Evolutionary conservation across 2,329 filamentous ascomycete genomes (phyloP), one percentile per base, ranked within the genome.

Genomic region (Fusarium sp.): DNA sequence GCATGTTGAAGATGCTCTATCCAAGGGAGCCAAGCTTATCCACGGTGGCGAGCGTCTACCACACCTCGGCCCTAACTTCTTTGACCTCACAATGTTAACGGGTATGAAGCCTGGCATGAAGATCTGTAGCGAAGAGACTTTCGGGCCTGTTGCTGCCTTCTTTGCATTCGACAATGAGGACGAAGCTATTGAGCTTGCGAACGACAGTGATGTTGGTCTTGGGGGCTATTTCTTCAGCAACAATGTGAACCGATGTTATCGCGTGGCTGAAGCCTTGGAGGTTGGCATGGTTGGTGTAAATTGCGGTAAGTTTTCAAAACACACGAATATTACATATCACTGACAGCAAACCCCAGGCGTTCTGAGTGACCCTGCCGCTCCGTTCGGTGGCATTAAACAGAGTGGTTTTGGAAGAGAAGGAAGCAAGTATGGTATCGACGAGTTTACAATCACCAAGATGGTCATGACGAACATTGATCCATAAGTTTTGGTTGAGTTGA

Each of bases 351-450:
- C 35, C 18, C 15, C 31, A 78, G 77, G 77, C 31, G 71, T 90
- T 20, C 85, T 89, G 66, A 88, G 86, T 26, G 87, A 89, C 64
- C 82, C 84, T 36, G 86, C 85, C 2, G 80, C 85, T 54, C 87
- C 87, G 6, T 95, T 95, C 78, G 93, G 93, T 24, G 93, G 93
- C 71, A 90, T 95, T 47, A 95, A 95, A 83, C 86, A 93, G 82
- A 92, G 90, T 75, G 93, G 93, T 30, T 94, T 93, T 75, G 92
- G 92, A 18, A 85, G 91, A 64, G 93, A 95, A 81, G 92, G 92
- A 44, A 91, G 91, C 75, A 88, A 89, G 78, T 92, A 93, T 68
- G 92, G 92, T 18, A 89, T 93, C 70, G 89, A 91, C 35, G 92
- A 94, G 82, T 94, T 93, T 78, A 85, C 89, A 73, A 83, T 88